Evolutionary conservation across 345 rosid genomes (phyloP).

Genomic region (Microthlaspi erraticum): DNA sequence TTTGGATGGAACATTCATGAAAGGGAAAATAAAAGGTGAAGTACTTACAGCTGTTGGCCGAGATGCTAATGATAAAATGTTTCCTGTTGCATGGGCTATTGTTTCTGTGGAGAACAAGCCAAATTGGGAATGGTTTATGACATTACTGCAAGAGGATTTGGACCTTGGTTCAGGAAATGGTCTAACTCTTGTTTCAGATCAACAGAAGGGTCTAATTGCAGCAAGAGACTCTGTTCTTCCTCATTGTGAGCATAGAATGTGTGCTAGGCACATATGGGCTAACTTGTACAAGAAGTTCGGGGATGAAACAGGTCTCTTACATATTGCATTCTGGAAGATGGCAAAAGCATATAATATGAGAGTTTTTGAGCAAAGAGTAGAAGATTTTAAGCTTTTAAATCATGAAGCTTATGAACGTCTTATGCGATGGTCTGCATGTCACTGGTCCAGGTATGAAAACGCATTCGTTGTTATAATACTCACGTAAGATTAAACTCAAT

Average conservation of each 20-base stretch:
- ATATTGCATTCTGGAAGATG: slow-evolving; percentile 9
- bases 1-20: neutral
- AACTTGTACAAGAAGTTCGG: neutral
- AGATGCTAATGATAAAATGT: too few relatives aligned
- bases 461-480: neutral
- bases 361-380: neutral
- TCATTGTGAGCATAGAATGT: slow-evolving; percentile 5
- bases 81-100: too few relatives aligned
- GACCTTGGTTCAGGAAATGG: neutral
- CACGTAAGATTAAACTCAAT: neutral
- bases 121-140: neutral
- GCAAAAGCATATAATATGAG: slow-evolving; percentile 5
- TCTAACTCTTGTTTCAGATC: neutral
- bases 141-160: neutral
- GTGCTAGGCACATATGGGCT: slow-evolving; percentile 6
- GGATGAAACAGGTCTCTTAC: neutral
- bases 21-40: slow-evolving; percentile 5
- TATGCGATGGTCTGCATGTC: neutral
- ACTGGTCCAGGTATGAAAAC: neutral
- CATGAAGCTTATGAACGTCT: neutral
- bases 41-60: neutral
- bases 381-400: neutral
- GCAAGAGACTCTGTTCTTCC: neutral
- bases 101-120: too few relatives aligned
- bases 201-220: neutral